These are phyloP conservation scores for Claviceps pusilla DNA, from an alignment of 2,329 filamentous ascomycete species.

Conservation along the genomic window DNA sequence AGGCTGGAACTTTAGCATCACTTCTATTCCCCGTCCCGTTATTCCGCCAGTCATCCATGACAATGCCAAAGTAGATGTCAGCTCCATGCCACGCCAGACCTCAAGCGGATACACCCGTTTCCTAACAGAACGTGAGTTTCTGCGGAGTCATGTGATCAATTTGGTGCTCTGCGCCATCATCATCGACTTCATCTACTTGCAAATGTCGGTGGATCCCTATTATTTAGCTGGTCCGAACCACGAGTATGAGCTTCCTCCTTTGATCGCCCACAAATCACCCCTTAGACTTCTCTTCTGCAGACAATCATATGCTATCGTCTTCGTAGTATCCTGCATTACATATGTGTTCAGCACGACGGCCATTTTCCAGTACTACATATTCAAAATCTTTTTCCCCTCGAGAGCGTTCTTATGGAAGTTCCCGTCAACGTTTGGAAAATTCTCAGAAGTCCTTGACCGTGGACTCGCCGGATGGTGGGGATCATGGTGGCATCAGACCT, in stretches of 20 bases:
- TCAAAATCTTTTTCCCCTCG: constrained; percentile 36
- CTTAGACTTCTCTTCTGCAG: constrained; percentile 39
- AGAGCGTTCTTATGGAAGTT: constrained; percentile 37
- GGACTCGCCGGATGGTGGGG: constrained; percentile 76
- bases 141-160: constrained; percentile 27
- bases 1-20: constrained; percentile 45
- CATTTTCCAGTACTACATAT: constrained; percentile 35
- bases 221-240: constrained; percentile 42
- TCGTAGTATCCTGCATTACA: constrained; percentile 44
- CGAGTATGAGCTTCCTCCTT: constrained; percentile 22
- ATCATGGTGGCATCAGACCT: constrained; percentile 80
- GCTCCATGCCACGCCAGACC: constrained; percentile 26
- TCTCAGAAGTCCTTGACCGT: constrained; percentile 42
- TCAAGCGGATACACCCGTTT: constrained; percentile 31
- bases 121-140: constrained; percentile 27
- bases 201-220: constrained; percentile 65
- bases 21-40: constrained; percentile 32
- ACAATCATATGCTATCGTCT: constrained; percentile 37
- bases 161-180: constrained; percentile 46
- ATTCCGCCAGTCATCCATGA: constrained; percentile 19
- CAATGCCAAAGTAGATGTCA: constrained; percentile 25
- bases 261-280: constrained; percentile 27
- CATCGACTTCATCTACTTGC: constrained; percentile 54
- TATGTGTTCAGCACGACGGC: constrained; percentile 46
- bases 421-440: constrained; percentile 40